Evolutionary conservation across 2,329 filamentous ascomycete species (phyloP), one percentile per base, ranked within the genome.

Genomic region (Aureobasidium sp.): DNA sequence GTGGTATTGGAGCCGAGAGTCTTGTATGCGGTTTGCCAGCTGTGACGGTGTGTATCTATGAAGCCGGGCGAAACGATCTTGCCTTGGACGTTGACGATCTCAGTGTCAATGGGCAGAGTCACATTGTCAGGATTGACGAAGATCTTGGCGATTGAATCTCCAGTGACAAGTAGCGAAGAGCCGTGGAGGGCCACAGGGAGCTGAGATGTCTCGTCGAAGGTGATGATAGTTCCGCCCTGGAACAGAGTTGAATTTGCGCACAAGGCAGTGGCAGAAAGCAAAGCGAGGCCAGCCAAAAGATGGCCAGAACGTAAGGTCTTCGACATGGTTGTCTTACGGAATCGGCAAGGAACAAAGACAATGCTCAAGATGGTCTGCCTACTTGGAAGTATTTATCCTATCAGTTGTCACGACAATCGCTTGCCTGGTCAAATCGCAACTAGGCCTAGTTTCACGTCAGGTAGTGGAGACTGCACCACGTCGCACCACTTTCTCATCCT

Each of bases 1-100:
- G 75, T 80, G 0, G 78, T 79, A 65, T 85, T 82, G 8, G 80
- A 78, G 1, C 65, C 78, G 1, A 85, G 66, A 0, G 81, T 83
- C 66, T 81, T 82, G 66, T 78, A 77, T 10, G 75, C 79, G 0
- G 82, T 83, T 66, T 84, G 80, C 83, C 82, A 83, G 8, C 77
- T 66, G 67, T 81, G 78, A 48, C 76, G 73, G 54, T 78, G 77
- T 1, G 76, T 76, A 64, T 77, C 75, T 50, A 78, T 69, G 65
- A 78, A 78, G 2, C 77, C 77, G 0, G 77, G 75, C 2, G 70
- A 74, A 41, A 78, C 27, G 4, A 62, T 62, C n/a, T 62, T 53
- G 29, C 67, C 69, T 0, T 67, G 67, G 52, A 74, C 78, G 63
- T 81, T 74, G 30, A 80, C 69, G 3, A 78, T 63, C 32, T 69